Base-by-base conservation (phyloP, 371 early-diverging fungal species). In the Cladochytrium tenue region DNA sequence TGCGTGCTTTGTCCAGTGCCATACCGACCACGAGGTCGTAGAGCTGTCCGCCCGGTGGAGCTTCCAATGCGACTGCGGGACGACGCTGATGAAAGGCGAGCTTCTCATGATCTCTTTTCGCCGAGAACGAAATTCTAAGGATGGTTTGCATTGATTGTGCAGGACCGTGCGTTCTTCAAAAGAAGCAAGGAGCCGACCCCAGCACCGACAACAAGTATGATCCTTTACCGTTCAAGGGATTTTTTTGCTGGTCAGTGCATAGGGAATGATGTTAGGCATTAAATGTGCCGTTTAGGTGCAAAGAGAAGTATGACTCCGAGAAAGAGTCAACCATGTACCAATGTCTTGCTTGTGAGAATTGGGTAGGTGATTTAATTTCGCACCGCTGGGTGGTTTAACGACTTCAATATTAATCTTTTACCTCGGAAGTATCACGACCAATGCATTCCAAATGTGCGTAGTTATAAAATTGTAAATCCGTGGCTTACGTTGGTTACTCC, bases 211-310 rank as follows among this genome's bases (percentile, higher is more conserved):
- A 95, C 70, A 60, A 33, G 56, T 94, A 95, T 77, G 86, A 82
- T 51, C 91, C 92, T 69, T 93, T 43, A 20, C 43, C 93, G 72
- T 94, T 90, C 68, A 60, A 74, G 27, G 93, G 92, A 1, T 70
- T 76, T 43, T 95, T 92, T 68, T 95, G 96, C 81, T 86, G 88
- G 57, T 95, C 94, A n/a, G n/a, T n/a, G n/a, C n/a, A n/a, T n/a
- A n/a, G n/a, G n/a, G n/a, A n/a, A n/a, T n/a, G n/a, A n/a, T n/a
- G n/a, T n/a, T n/a, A n/a, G n/a, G n/a, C n/a, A n/a, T n/a, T n/a
- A n/a, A n/a, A n/a, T n/a, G n/a, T n/a, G n/a, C n/a, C n/a, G n/a
- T n/a, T n/a, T n/a, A n/a, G n/a, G n/a, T n/a, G n/a, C n/a, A 94
- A 93, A 67, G 43, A 7, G 20, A 43, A 43, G 43, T 43, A 43